These are phyloP conservation scores for Cylindrotheca fusiformis DNA, from an alignment of 108 stramenopile genomes.

Conservation along the genomic window DNA sequence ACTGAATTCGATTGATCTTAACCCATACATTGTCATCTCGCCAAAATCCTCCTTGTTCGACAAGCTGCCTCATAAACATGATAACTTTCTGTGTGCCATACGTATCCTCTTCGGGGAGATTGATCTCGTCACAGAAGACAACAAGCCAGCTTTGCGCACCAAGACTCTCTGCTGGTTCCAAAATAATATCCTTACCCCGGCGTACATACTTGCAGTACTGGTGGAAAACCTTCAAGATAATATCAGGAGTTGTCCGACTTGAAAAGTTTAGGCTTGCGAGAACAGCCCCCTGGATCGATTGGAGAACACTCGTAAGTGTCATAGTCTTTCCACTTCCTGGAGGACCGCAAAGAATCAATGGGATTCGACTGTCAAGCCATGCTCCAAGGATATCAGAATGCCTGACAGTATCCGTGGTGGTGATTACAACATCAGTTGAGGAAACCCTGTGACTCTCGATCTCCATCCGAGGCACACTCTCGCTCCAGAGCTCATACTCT, in stretches of 20 bases:
- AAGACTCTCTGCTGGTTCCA: conserved; percentile 77
- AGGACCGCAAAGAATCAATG: conserved; percentile 96
- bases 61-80: conserved; percentile 95
- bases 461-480: conserved; percentile 91
- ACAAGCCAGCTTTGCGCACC: conserved; percentile 89
- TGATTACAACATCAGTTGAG: conserved; percentile 89
- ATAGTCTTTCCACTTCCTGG: conserved; percentile 98
- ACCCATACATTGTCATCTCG: conserved; percentile 91
- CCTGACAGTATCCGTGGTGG: conserved; percentile 95
- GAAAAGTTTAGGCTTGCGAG: conserved; percentile 94
- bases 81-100: conserved; percentile 98
- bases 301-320: conserved; percentile 95
- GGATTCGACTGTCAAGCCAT: conserved; percentile 88
- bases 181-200: conserved; percentile 80
- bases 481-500: conserved; percentile 92
- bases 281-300: conserved; percentile 88
- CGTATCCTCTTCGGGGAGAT: conserved; percentile 92
- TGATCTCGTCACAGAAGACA: conserved; percentile 99
- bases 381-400: conserved; percentile 93
- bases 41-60: conserved; percentile 99
- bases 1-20: conserved; percentile 92
- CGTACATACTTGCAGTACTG: conserved; percentile 94
- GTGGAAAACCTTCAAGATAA: conserved; percentile 91
- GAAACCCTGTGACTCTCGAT: conserved; percentile 93
- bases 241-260: conserved; percentile 92